Evolutionary conservation across 2,329 filamentous ascomycete genomes (phyloP), one percentile per base, ranked within the genome.

Genomic region (Fusarium sp.): DNA sequence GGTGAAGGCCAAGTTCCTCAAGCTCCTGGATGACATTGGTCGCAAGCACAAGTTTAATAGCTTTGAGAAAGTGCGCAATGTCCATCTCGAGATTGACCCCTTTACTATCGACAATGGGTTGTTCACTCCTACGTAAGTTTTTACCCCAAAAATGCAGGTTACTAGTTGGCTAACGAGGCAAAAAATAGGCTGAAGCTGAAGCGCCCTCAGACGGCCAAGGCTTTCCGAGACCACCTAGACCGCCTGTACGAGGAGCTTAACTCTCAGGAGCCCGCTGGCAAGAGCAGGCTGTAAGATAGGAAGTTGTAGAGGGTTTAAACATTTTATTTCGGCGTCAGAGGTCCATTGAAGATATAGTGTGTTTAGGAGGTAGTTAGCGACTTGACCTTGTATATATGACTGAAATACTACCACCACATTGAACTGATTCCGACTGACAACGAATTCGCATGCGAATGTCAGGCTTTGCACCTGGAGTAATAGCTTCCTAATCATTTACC

Each of bases 21-120:
- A 92, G 81, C 90, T 96, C 74, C 85, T 99, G 36, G 93, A 96
- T 68, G 89, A 87, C 63, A 92, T 97, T 67, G 94, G 90, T 49
- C 93, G 89, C 85, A 92, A 92, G 84, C 91, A 93, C 82, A 97
- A 96, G 85, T 95, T 99, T 83, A 96, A 97, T 80, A 94, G 92
- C 75, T 98, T 93, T 77, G 96, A 99, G 87, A 90, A 91, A 73
- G 92, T 98, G 55, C 90, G 89, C 81, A 93, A 92, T 75, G 88
- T 92, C 65, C 84, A 92, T 71, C 84, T 99, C 75, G 92, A 93
- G 77, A 77, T 98, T 16, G 96, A 99, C 68, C 96, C 96, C 2
- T 98, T 99, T 78, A 94, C 91, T 1, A 91, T 98, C 73, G 95
- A 98, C 59, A 99, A 99, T 80, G 93, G 97, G 83, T 87, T 98